Conservation (phyloP, 2,329 filamentous ascomycete species). For the Alternaria metachromatica region DNA sequence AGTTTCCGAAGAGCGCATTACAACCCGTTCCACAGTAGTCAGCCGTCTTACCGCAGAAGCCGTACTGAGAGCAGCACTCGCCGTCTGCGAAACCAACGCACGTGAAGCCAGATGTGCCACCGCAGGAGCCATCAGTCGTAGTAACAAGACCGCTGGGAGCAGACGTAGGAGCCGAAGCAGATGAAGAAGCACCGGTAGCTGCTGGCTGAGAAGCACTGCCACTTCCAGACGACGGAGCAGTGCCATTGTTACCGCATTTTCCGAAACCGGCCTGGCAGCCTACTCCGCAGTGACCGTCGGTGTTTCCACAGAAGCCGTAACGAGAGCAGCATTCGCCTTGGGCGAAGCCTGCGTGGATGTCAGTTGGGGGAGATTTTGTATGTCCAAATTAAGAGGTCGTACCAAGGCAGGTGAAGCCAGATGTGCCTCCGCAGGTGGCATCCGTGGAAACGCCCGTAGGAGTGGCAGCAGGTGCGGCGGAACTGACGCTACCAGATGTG, state of each 20-base stretch:
- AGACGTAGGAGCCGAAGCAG: background rate
- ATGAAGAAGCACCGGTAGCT: background rate
- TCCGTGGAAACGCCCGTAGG: slow-evolving; percentile 15
- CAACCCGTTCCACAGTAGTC: slow-evolving; percentile 10
- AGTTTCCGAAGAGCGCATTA: slow-evolving; percentile 8
- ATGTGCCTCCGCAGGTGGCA: slow-evolving; percentile 25
- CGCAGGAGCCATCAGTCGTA: slow-evolving; percentile 20
- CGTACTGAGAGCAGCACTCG: slow-evolving; percentile 29
- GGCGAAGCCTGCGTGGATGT: slow-evolving; percentile 17
- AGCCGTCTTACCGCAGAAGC: slow-evolving; percentile 14
- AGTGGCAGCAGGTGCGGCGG: slow-evolving; percentile 8
- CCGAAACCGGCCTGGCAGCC: slow-evolving; percentile 40
- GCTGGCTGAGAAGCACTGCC: background rate
- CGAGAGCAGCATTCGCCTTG: slow-evolving; percentile 49
- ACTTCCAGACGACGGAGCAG: background rate
- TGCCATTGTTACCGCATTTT: slow-evolving; percentile 14
- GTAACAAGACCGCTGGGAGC: slow-evolving; percentile 8
- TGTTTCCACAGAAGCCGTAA: slow-evolving; percentile 49
- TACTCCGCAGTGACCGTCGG: slow-evolving; percentile 30
- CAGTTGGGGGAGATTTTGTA: background rate
- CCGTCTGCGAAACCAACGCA: slow-evolving; percentile 22
- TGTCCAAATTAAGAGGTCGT: background rate
- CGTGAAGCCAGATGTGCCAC: slow-evolving; percentile 14
- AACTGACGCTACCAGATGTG: slow-evolving; percentile 17
- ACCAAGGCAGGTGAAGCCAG: slow-evolving; percentile 28